Evolutionary conservation across 2,329 filamentous ascomycete genomes (phyloP).

Genomic region (Arthrobotrys megalospora): DNA sequence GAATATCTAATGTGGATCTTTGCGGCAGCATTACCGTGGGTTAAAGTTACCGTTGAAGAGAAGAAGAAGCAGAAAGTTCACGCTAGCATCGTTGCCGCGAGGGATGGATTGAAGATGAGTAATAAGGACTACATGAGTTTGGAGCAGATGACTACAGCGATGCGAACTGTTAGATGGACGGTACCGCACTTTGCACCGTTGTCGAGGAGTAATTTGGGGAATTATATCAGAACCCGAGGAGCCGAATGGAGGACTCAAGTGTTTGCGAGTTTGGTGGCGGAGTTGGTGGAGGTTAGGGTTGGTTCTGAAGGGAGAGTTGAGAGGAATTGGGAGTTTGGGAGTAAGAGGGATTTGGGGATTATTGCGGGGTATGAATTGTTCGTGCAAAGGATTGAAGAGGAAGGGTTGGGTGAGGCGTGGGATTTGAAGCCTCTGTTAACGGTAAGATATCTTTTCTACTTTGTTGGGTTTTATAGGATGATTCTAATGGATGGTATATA

Average conservation of each 20-base stretch:
- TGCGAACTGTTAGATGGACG: conserved; percentile 76
- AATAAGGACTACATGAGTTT: conserved; percentile 82
- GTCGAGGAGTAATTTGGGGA: conserved; percentile 70
- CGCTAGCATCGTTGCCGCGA: conserved; percentile 75
- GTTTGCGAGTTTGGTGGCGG: conserved; percentile 77
- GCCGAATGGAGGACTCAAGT: conserved; percentile 80
- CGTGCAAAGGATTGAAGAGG: conserved; percentile 70
- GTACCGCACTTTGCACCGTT: neutral
- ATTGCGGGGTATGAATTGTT: conserved; percentile 72
- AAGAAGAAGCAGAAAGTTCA: conserved; percentile 70
- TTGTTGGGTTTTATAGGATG: conserved; percentile 69
- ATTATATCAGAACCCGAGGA: conserved; percentile 78
- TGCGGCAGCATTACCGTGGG: conserved; percentile 81
- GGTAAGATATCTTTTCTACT: conserved; percentile 30
- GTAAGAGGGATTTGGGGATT: conserved; percentile 65
- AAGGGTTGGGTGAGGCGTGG: conserved; percentile 71
- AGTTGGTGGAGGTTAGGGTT: conserved; percentile 70
- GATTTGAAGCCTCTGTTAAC: conserved; percentile 66
- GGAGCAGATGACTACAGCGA: conserved; percentile 76
- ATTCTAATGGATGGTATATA: conserved; percentile 68
- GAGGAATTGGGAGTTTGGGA: conserved; percentile 51
- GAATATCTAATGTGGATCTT: conserved; percentile 83
- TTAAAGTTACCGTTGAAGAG: conserved; percentile 69
- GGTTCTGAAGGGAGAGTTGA: neutral
- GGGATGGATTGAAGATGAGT: conserved; percentile 83